Evolutionary conservation across 225 moss, liverwort and hornwort species (phyloP), one percentile per base, ranked within the genome.

Genomic region (Thuidium tamariscinum): DNA sequence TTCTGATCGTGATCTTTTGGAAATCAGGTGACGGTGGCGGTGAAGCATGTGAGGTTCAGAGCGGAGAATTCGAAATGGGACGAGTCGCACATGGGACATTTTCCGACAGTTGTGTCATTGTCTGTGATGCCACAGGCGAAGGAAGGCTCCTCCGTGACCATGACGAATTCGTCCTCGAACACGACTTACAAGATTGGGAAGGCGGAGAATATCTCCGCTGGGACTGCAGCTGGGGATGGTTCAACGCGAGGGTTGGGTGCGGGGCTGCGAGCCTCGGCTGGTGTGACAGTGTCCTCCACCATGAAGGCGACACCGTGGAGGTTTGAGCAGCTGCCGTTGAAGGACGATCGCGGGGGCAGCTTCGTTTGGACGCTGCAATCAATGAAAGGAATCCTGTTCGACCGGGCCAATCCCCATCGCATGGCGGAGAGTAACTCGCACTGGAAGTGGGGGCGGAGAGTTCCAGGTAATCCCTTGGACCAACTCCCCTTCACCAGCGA

Each of bases 401-500:
- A 92, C 65, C 87, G 93, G 41, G 74, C 91, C 30, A 93, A 93
- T 16, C 90, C 93, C 6, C 82, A 83, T 21, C 92, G 92, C 69
- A 90, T 93, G 93, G 90, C 66, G 23, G 90, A 90, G 23, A 39
- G 77, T 7, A 74, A 30, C 81, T 90, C 90, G 18, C 11, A 22
- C 42, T 93, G 93, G 93, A 89, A 86, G 41, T 93, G 90, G 84
- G 92, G 92, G 22, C 89, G 78, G 54, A 59, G 92, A 61, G n/a
- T 92, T 7, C 93, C 92, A 7, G 88, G 85, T 1, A 89, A 93
- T 27, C 92, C 93, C 42, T 57, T 93, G 86, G 80, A 82, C 15
- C 77, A 92, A 48, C 93, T 93, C 20, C 92, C 92, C 4, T 92
- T 93, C 88, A 90, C 93, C 62, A 93, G 93, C 64, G 93, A 93